Conservation (phyloP, 495 filamentous ascomycete genomes). For the Aspergillus sclerotioniger region DNA sequence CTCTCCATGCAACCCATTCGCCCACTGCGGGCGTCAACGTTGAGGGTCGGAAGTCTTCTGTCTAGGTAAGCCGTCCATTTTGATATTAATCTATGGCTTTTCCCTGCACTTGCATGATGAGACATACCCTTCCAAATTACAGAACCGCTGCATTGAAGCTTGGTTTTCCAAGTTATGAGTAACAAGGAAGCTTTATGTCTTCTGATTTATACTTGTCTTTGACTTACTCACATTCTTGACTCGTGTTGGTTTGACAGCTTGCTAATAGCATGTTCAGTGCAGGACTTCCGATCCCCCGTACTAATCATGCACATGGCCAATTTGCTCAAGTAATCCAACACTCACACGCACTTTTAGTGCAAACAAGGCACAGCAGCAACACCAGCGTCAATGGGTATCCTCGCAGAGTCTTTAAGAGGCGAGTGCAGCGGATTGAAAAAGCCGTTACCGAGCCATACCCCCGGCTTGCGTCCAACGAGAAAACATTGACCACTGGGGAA, state of each 20-base stretch:
- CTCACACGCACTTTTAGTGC: background rate
- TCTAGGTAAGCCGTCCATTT: conserved; percentile 35
- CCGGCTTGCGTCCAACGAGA: conserved; percentile 33
- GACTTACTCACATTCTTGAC: conserved; percentile 16
- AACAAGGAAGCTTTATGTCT: conserved; percentile 29
- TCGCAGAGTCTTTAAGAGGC: conserved; percentile 42
- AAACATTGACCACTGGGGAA: conserved; percentile 36
- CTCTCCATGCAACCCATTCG: conserved; percentile 40
- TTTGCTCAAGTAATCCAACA: conserved; percentile 8
- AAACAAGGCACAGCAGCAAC: conserved; percentile 29
- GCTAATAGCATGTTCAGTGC: conserved; percentile 26
- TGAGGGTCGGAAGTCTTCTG: conserved; percentile 24
- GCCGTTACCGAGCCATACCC: conserved; percentile 51
- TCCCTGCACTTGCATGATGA: conserved; percentile 48
- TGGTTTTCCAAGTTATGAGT: conserved; percentile 40
- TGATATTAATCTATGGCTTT: conserved; percentile 13
- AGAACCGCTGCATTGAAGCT: conserved; percentile 98
- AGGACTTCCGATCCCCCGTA: conserved; percentile 20
- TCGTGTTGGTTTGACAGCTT: background rate
- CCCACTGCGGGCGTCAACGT: conserved; percentile 30
- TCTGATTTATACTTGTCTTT: conserved; percentile 17
- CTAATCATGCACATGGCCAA: conserved; percentile 8
- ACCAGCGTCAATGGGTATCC: conserved; percentile 26
- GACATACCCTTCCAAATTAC: conserved; percentile 39
- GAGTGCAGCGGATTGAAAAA: conserved; percentile 49